Percentiles rank a stretch among this genome's conserved stretches.
phyloP scores from a whole-genome alignment of 2,329 filamentous ascomycete species.

The Botrytis tulipae region DNA sequence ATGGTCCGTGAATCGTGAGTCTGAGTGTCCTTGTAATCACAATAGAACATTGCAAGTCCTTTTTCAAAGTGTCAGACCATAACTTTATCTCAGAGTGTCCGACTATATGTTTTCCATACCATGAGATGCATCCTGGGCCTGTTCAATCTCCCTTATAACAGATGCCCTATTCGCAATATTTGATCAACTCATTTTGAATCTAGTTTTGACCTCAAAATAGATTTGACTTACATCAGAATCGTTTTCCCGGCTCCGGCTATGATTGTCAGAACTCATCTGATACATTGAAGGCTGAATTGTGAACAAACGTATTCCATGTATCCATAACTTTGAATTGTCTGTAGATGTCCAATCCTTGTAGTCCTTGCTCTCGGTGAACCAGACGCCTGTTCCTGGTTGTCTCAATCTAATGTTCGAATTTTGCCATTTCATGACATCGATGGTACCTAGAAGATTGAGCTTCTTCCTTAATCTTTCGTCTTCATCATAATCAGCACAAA shows the following conservation, averaged over 20 bases:
- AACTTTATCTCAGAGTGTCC: neutral
- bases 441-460: slow-evolving; percentile 18
- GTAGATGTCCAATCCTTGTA: slow-evolving; percentile 23
- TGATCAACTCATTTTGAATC: neutral
- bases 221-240: slow-evolving; percentile 21
- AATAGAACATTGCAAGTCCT: slow-evolving; percentile 14
- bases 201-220: neutral
- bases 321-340: slow-evolving; percentile 25
- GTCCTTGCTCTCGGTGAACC: slow-evolving; percentile 27
- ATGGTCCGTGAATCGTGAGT: slow-evolving; percentile 12
- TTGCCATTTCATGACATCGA: slow-evolving; percentile 22
- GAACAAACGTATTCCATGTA: slow-evolving; percentile 28
- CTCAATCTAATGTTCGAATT: slow-evolving; percentile 22
- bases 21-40: slow-evolving; percentile 17
- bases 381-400: slow-evolving; percentile 28
- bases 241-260: slow-evolving; percentile 30
- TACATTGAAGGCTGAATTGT: neutral
- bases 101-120: slow-evolving; percentile 20
- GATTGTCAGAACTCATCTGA: neutral
- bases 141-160: slow-evolving; percentile 19
- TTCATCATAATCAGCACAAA: neutral
- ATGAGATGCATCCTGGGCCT: neutral
- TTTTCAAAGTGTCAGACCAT: slow-evolving; percentile 18
- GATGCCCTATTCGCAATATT: slow-evolving; percentile 8
- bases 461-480: slow-evolving; percentile 14